Evolutionary conservation across 495 filamentous ascomycete species (phyloP).

Genomic region (Trichodelitschia bisporula): DNA sequence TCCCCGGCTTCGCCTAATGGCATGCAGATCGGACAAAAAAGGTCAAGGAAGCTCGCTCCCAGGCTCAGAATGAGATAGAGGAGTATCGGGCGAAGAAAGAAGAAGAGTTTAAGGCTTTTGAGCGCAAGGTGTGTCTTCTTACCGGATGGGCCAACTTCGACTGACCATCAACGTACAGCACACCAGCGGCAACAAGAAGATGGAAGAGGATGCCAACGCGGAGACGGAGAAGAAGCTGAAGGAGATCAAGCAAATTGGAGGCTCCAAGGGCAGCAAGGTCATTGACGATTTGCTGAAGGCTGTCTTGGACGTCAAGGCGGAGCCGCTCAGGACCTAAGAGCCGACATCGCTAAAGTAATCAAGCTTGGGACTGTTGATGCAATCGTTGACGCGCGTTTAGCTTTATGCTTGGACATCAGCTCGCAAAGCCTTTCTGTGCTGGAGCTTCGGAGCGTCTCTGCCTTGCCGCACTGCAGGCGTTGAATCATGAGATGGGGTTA

Average conservation of each 20-base stretch:
- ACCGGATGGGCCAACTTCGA: no score
- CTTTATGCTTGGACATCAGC: no score
- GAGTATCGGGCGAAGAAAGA: conserved; percentile 81
- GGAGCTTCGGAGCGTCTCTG: no score
- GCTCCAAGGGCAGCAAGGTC: conserved; percentile 55
- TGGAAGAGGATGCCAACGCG: conserved; percentile 62
- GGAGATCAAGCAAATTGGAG: conserved; percentile 57
- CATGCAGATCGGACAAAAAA: conserved; percentile 74
- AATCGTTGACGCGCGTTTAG: no score
- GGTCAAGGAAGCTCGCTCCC: conserved; percentile 80
- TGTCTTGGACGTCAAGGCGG: conserved; percentile 54
- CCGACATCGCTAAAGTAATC: no score
- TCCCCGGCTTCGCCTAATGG: conserved; percentile 1
- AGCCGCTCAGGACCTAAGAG: conserved; percentile 11
- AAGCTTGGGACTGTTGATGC: no score
- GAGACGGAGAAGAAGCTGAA: conserved; percentile 60
- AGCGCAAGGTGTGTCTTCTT: conserved; percentile 64
- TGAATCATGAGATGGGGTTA: no score
- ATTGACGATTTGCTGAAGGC: conserved; percentile 55
- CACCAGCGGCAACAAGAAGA: conserved; percentile 63
- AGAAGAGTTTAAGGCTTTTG: conserved; percentile 83
- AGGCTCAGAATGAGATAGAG: conserved; percentile 96
- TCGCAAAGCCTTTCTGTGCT: no score
- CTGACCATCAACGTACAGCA: conserved; percentile 32
- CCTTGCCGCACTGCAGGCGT: no score